Evolutionary conservation across 2,329 filamentous ascomycete species (phyloP).

Genomic region (Colletotrichum sp.): DNA sequence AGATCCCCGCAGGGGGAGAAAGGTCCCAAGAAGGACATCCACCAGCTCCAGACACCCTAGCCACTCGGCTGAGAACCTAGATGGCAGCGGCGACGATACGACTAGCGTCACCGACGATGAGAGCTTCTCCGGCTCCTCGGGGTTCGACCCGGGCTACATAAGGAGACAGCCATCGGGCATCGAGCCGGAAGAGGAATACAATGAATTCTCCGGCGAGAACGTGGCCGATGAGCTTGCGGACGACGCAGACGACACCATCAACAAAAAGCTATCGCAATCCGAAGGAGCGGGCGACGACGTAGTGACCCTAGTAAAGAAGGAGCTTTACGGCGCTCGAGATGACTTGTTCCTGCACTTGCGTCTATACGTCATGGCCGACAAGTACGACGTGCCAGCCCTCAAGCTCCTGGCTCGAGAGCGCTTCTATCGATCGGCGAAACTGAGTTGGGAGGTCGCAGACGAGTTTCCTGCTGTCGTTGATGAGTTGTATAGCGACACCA

Average conservation of each 20-base stretch:
- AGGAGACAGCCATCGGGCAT: background rate
- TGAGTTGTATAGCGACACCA: conserved; percentile 28
- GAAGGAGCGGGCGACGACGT: background rate
- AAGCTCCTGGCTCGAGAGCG: conserved; percentile 31
- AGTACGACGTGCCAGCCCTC: conserved; percentile 37
- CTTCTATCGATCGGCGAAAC: conserved; percentile 30
- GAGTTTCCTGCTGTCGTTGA: conserved; percentile 27
- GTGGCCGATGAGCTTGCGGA: background rate
- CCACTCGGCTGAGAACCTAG: background rate
- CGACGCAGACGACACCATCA: background rate
- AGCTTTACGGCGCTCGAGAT: background rate
- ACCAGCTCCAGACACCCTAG: background rate
- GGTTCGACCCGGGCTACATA: background rate
- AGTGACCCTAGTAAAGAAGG: background rate
- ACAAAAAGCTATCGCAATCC: background rate
- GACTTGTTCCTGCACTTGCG: conserved; percentile 24
- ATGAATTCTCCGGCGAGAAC: background rate
- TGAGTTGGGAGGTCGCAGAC: background rate
- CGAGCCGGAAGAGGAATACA: background rate
- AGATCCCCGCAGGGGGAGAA: background rate
- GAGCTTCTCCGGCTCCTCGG: background rate
- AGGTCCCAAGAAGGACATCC: background rate
- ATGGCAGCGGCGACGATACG: background rate
- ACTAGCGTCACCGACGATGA: background rate
- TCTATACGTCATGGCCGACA: conserved; percentile 40